A percentile compares a stretch with the other conserved stretches of the same genome.
phyloP scores from a whole-genome alignment of 345 rosid species.

The Iberis pinnata region DNA sequence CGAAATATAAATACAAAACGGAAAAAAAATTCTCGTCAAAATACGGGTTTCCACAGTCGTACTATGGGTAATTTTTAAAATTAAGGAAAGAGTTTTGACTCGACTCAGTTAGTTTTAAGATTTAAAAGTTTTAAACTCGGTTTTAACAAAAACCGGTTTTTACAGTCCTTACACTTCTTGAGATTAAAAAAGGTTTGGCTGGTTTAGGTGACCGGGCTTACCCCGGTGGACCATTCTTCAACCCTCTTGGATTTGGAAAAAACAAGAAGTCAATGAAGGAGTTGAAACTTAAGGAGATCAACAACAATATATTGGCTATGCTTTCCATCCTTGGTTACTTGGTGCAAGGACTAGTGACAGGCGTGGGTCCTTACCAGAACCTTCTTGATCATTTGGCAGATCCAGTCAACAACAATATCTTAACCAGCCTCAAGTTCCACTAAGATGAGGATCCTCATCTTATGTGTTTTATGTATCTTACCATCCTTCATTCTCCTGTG shows the following conservation, averaged over 20 bases:
- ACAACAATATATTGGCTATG: constrained; percentile 93
- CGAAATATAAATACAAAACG: too few relatives aligned
- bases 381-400: constrained; percentile 91
- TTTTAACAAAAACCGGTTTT: too few relatives aligned
- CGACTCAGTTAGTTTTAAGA: too few relatives aligned
- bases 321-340: constrained; percentile 77
- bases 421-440: constrained; percentile 95
- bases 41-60: too few relatives aligned
- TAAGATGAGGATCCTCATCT: constrained; percentile 23
- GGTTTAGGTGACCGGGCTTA: constrained; percentile 88
- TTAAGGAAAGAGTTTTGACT: too few relatives aligned
- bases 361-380: constrained; percentile 94
- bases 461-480: constrained; percentile 12
- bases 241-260: constrained; percentile 90
- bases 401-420: constrained; percentile 84
- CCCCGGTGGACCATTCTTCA: constrained; percentile 92
- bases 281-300: constrained; percentile 88
- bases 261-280: constrained; percentile 86
- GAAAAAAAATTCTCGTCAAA: too few relatives aligned
- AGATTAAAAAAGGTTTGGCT: constrained; percentile 69
- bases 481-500: constrained; percentile 31
- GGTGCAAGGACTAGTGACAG: constrained; percentile 72
- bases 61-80: too few relatives aligned
- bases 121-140: too few relatives aligned
- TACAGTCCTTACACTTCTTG: too few relatives aligned